Evolutionary conservation across 139 green algal species (phyloP).

Genomic region (Tetradesmus obliquus): DNA sequence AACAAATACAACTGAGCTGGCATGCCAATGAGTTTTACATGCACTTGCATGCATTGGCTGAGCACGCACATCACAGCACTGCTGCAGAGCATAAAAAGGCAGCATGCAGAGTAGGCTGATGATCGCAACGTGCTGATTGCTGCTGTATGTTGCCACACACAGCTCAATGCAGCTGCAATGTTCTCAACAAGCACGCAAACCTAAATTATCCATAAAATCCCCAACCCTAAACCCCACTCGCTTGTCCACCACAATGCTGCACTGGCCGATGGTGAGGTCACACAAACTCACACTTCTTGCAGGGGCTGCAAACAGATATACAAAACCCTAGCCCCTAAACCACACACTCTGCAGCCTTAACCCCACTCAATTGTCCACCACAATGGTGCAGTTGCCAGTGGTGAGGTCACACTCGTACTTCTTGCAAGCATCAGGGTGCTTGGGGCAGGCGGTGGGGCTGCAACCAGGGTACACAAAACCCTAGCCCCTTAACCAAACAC

Average conservation of each 20-base stretch:
- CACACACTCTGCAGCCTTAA: too few relatives aligned
- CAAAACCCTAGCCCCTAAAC: too few relatives aligned
- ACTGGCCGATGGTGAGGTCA: not conserved
- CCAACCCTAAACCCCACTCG: not conserved
- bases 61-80: too few relatives aligned
- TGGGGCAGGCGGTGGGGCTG: not conserved
- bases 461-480: too few relatives aligned
- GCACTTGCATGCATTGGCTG: too few relatives aligned
- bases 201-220: not conserved
- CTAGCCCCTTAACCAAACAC: too few relatives aligned
- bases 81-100: not conserved
- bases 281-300: not conserved
- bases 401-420: not conserved
- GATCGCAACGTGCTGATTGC: too few relatives aligned
- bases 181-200: not conserved
- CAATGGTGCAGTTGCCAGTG: not conserved
- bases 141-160: too few relatives aligned
- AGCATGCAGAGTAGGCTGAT: too few relatives aligned
- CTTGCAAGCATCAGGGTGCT: not conserved
- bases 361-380: not conserved
- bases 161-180: too few relatives aligned
- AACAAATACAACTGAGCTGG: too few relatives aligned
- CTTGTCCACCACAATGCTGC: not conserved
- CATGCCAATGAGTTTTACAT: too few relatives aligned
- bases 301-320: not conserved